Evolutionary conservation across 345 rosid species (phyloP).

Genomic region (Arabidopsis thaliana): DNA sequence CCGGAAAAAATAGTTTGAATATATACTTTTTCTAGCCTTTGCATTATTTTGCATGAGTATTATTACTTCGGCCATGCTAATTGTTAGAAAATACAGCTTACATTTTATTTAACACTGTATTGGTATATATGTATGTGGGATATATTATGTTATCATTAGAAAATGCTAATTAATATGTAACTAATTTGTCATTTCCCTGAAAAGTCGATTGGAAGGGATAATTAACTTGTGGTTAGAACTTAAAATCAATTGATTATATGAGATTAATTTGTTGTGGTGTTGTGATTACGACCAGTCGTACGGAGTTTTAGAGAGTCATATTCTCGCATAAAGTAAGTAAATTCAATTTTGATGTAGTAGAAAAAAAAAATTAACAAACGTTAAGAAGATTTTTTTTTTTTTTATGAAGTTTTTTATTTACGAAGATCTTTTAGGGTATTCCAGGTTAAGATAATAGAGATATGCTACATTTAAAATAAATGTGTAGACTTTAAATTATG

Average conservation of each 20-base stretch:
- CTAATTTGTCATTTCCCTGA: conserved; percentile 5
- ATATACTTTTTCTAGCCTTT: not conserved
- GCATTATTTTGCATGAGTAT: not conserved
- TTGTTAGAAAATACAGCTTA: not conserved
- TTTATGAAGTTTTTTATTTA: no score
- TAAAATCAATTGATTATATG: conserved; percentile 33
- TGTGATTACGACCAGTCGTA: conserved; percentile 30
- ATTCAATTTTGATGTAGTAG: not conserved
- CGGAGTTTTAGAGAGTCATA: not conserved
- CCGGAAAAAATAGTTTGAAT: not conserved
- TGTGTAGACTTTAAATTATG: not conserved
- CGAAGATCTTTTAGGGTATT: not conserved
- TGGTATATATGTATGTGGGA: conserved; percentile 3
- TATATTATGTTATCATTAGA: not conserved
- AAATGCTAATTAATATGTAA: conserved; percentile 8
- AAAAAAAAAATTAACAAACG: not conserved
- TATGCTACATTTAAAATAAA: not conserved
- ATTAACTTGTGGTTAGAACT: conserved; percentile 39
- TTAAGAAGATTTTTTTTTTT: no score
- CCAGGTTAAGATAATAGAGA: not conserved
- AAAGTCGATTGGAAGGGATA: conserved; percentile 18
- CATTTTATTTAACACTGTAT: not conserved
- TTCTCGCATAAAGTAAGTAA: conserved; percentile 4
- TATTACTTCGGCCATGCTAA: not conserved
- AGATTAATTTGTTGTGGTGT: conserved; percentile 18